Evolutionary conservation across 2,329 filamentous ascomycete genomes (phyloP), one percentile per base, ranked within the genome.

Genomic region (Cladophialophora bantiana): DNA sequence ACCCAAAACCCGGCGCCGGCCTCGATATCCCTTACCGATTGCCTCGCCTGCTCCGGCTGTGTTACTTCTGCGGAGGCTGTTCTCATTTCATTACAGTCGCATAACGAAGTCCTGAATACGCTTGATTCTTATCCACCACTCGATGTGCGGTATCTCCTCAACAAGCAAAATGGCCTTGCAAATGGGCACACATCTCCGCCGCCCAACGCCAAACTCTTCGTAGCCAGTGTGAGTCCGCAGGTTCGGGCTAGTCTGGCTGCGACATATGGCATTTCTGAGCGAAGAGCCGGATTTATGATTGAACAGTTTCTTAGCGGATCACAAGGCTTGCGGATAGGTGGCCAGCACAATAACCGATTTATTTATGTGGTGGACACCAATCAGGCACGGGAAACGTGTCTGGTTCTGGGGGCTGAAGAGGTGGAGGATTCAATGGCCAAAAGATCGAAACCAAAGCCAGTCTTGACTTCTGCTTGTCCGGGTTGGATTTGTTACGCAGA

Each of bases 401-500:
- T 98, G n/a, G 90, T 94, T 6, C 84, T 94, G 15, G 89, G 90
- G 32, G 88, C 90, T 1, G 88, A 92, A 42, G 92, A 95, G 76
- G 88, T 91, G 7, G 80, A 88, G 20, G 78, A 79, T 53, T 78
- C 77, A 60, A 74, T 77, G 63, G 62, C 68, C 13, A 64, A 66
- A 56, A 62, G 68, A 34, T 70, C 71, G 32, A 74, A 71, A 45
- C 50, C 75, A 35, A 76, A 75, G 31, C 82, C 81, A 26, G 77
- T 83, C 32, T 84, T 99, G 52, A 93, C 94, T 7, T 94, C 94
- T 3, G 93, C 93, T 20, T 99, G 95, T 77, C 95, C 95, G 0
- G 95, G 95, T 7, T 99, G 96, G 94, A 94, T 99, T 64, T 99
- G 95, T 80, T 99, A 99, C 75, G 94, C 94, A 32, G 95, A 99